Percentiles rank a stretch among this genome's conserved stretches.
These are phyloP conservation scores for Craterostigma plantagineum DNA, from an alignment of 257 asterid genomes.

Conservation along the genomic window DNA sequence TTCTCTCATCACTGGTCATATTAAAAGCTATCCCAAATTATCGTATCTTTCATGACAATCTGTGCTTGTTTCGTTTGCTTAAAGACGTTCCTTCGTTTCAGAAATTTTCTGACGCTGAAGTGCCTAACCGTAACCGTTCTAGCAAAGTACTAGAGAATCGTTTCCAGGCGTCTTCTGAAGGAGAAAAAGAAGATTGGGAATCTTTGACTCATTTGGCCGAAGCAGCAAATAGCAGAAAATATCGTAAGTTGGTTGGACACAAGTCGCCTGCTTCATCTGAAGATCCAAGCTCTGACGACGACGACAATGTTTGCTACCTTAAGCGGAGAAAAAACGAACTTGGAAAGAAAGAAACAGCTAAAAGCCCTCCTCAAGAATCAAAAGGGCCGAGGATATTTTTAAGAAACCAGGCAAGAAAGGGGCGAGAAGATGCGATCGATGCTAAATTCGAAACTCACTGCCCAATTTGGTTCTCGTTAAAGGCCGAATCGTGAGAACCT, in stretches of 20 bases:
- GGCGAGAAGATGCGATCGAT: conserved; percentile 28
- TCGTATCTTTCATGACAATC: conserved; percentile 29
- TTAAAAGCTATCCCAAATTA: conserved; percentile 29
- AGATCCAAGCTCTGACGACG: no score
- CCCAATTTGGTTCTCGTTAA: conserved; percentile 86
- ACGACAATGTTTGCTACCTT: not conserved
- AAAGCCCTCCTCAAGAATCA: conserved; percentile 32
- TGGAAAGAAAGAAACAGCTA: conserved; percentile 24
- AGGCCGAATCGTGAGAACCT: conserved; percentile 53
- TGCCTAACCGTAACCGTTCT: no score
- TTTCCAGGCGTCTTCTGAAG: no score
- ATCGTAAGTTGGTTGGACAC: no score
- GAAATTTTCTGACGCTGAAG: no score
- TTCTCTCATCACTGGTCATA: conserved; percentile 44
- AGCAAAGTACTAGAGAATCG: no score
- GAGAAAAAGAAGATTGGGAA: no score
- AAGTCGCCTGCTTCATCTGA: no score
- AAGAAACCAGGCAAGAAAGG: conserved; percentile 28
- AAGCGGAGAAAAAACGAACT: conserved; percentile 33
- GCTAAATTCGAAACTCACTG: conserved; percentile 25
- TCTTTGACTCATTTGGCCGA: no score
- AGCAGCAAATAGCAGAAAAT: no score
- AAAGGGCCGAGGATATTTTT: conserved; percentile 42
- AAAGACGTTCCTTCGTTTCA: conserved; percentile 21
- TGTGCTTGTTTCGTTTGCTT: conserved; percentile 24